These are phyloP conservation scores for Metschnikowia noctiluminum DNA, from an alignment of 805 yeast genomes.

Conservation along the genomic window DNA sequence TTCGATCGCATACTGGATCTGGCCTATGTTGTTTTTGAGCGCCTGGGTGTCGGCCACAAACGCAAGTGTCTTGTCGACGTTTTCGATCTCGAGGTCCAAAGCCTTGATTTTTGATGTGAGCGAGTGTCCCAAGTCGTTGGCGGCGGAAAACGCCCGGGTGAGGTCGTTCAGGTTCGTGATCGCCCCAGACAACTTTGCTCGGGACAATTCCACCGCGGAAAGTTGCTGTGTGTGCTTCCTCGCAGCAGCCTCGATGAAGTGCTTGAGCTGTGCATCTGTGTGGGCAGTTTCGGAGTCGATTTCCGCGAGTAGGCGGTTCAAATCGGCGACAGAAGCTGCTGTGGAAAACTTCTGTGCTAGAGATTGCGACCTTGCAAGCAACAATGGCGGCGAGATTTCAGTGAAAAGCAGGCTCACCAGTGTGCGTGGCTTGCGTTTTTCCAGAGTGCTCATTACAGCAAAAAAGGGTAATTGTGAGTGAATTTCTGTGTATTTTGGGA, in stretches of 20 bases:
- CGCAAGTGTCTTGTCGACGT: slow-evolving; percentile 57
- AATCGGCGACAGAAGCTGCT: slow-evolving; percentile 30
- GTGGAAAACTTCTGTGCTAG: slow-evolving; percentile 14
- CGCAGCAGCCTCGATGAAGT: slow-evolving; percentile 23
- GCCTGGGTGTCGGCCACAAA: slow-evolving; percentile 65
- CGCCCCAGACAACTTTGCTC: slow-evolving; percentile 64
- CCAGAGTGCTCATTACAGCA: neutral
- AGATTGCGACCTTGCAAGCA: slow-evolving; percentile 6
- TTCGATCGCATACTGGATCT: slow-evolving; percentile 66
- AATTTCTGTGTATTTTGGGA: no score
- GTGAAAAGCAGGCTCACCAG: slow-evolving; percentile 13
- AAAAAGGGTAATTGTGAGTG: no score
- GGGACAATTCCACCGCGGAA: slow-evolving; percentile 51
- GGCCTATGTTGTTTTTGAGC: slow-evolving; percentile 62
- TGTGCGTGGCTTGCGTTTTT: neutral
- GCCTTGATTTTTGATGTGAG: slow-evolving; percentile 68
- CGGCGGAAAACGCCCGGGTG: slow-evolving; percentile 50
- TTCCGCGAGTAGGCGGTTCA: slow-evolving; percentile 22
- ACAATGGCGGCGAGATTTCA: slow-evolving; percentile 8
- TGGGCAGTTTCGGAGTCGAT: slow-evolving; percentile 26
- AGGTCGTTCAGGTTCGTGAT: slow-evolving; percentile 55
- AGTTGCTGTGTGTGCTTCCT: slow-evolving; percentile 36
- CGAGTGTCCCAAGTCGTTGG: slow-evolving; percentile 61
- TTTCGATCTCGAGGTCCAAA: slow-evolving; percentile 65
- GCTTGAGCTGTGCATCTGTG: slow-evolving; percentile 27